Conservation (phyloP, 495 filamentous ascomycete species). For the Daldinia vernicosa region DNA sequence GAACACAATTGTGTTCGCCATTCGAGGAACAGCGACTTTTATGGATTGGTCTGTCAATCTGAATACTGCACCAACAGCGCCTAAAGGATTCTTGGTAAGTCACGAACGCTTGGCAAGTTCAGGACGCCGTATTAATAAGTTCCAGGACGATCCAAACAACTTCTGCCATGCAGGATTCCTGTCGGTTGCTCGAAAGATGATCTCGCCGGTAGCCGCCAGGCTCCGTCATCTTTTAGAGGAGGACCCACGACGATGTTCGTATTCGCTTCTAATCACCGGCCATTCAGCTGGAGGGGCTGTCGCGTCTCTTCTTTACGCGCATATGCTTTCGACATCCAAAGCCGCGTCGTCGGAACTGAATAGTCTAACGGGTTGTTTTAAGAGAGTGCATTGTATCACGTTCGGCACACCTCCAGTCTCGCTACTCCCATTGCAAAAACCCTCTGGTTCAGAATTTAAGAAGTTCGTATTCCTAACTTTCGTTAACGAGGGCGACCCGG, state of each 20-base stretch:
- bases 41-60: constrained; percentile 88
- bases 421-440: constrained; percentile 70
- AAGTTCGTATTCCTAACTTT: constrained; percentile 79
- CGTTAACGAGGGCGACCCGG: constrained; percentile 86
- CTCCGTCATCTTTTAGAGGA: constrained; percentile 73
- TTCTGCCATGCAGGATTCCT: constrained; percentile 82
- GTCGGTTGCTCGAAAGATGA: constrained; percentile 76
- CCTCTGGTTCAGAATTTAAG: constrained; percentile 54
- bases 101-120: neutral
- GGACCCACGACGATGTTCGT: constrained; percentile 69
- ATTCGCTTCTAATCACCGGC: constrained; percentile 81
- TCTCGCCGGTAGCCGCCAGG: constrained; percentile 72
- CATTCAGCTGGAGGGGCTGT: constrained; percentile 87
- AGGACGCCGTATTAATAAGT: constrained; percentile 5
- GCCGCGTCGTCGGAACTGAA: constrained; percentile 70
- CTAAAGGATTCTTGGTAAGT: constrained; percentile 69
- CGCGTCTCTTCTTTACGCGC: constrained; percentile 76
- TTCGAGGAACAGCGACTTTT: constrained; percentile 79
- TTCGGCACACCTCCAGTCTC: constrained; percentile 84
- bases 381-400: constrained; percentile 79
- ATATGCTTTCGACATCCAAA: constrained; percentile 71
- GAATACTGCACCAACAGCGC: constrained; percentile 67
- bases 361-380: constrained; percentile 71
- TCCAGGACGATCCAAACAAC: constrained; percentile 75
- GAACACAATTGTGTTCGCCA: constrained; percentile 81